phyloP scores from a whole-genome alignment of 106 monocot species.

The Dioscorea alata region DNA sequence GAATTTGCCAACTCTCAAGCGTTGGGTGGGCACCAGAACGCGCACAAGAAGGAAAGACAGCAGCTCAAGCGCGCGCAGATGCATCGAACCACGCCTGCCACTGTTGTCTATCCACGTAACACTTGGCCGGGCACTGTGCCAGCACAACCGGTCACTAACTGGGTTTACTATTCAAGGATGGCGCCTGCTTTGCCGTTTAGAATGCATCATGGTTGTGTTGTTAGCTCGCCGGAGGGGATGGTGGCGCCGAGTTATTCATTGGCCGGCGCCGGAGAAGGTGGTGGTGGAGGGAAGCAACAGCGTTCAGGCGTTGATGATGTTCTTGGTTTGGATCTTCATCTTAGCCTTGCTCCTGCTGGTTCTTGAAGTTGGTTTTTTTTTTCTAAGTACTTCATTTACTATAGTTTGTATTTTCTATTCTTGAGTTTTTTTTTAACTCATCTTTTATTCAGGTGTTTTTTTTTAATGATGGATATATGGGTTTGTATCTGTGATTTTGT shows the following conservation, averaged over 20 bases:
- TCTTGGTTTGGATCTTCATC: slow-evolving; percentile 73
- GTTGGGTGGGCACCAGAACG: slow-evolving; percentile 50
- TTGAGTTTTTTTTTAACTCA: too few species aligned
- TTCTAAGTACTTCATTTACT: too few species aligned
- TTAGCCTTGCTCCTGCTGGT: slow-evolving; percentile 79
- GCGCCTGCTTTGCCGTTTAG: background rate
- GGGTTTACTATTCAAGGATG: slow-evolving; percentile 15
- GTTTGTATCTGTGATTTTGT: too few species aligned
- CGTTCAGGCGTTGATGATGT: slow-evolving; percentile 17
- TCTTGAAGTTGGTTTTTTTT: slow-evolving; percentile 5
- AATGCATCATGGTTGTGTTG: background rate
- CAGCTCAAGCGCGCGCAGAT: slow-evolving; percentile 36
- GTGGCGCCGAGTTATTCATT: background rate
- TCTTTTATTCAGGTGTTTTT: too few species aligned
- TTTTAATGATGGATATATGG: too few species aligned
- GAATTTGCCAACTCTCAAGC: slow-evolving; percentile 51
- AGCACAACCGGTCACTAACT: background rate
- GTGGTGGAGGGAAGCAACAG: background rate
- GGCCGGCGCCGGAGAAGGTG: background rate
- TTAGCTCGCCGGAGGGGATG: background rate
- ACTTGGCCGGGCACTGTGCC: background rate
- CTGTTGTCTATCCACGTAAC: background rate
- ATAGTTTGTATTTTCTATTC: too few species aligned
- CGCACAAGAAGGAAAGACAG: slow-evolving; percentile 46
- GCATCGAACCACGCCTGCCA: background rate